Conservation (phyloP, 306 rosid species). For the Rosa lucieae region DNA sequence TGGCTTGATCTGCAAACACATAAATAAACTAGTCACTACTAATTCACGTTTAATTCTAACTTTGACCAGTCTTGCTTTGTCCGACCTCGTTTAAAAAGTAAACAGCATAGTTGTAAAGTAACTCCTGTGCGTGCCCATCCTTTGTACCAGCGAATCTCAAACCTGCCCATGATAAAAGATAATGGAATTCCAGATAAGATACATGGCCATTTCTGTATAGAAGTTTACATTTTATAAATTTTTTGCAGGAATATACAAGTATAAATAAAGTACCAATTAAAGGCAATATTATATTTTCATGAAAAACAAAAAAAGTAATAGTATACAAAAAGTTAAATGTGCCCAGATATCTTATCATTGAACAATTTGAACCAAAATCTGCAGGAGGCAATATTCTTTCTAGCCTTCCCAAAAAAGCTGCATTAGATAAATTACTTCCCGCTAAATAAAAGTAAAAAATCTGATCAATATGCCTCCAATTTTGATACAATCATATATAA, state of each 20-base stretch:
- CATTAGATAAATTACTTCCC: background rate
- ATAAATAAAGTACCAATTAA: background rate
- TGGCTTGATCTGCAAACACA: constrained; percentile 70
- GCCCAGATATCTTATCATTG: background rate
- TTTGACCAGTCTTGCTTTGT: constrained; percentile 19
- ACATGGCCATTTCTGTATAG: background rate
- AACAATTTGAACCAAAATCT: background rate
- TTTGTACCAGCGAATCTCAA: constrained; percentile 91
- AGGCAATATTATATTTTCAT: background rate
- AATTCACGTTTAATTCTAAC: constrained; percentile 22
- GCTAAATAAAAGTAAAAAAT: background rate
- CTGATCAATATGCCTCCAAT: background rate
- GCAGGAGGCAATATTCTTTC: background rate
- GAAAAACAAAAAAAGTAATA: background rate
- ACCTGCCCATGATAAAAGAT: constrained; percentile 48
- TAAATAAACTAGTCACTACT: constrained; percentile 14
- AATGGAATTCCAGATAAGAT: constrained; percentile 24
- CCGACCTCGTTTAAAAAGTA: constrained; percentile 91
- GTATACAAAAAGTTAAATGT: background rate
- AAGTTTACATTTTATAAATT: background rate
- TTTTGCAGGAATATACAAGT: background rate
- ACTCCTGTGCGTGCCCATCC: constrained; percentile 77
- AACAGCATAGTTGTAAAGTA: constrained; percentile 75
- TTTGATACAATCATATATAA: background rate
- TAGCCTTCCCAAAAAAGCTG: background rate